Evolutionary conservation across 495 filamentous ascomycete genomes (phyloP), one percentile per base, ranked within the genome.

Genomic region (Platismatia glauca): DNA sequence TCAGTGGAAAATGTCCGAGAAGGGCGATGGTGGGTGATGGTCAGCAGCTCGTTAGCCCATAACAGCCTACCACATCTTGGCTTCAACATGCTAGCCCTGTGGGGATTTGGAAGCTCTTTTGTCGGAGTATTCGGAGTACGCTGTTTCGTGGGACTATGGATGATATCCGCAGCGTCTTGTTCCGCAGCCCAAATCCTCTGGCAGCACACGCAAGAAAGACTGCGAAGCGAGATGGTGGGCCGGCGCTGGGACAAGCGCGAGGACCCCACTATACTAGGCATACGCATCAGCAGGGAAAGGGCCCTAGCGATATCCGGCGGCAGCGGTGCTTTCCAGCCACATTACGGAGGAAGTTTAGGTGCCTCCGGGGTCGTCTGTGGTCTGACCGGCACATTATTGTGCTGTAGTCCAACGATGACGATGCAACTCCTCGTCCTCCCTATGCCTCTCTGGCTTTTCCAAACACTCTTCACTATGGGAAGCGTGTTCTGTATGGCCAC

Each of bases 21-120:
- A 29, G 58, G 62, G 18, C 53, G 59, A 11, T 67, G 60, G 58
- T 65, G 59, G 58, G 61, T 59, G n/a, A 0, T 67, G 20, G 0
- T 65, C 53, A 67, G 53, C 4, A 55, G 37, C 43, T 61, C 62
- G 4, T 9, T 67, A 9, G 55, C 46, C 29, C 66, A 67, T 29
- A 8, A 11, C 33, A 22, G n/a, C 7, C 41, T 46, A 11, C 4
- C 52, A 15, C 66, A 67, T 41, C 62, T 67, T 2, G 18, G 41
- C 8, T 1, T 62, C 33, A 65, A 65, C 53, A 59, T 65, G 59
- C 7, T 7, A 1, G 35, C 44, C 15, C 22, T 67, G 20, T 61
- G 44, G 37, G 37, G 16, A 18, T 41, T 67, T n/a, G 62, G 53
- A 20, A 34, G n/a, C 1, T 0, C 0, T 8, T 15, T 24, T 9